These are phyloP conservation scores for Pythium aphanidermatum DNA, from an alignment of 352 stramenopile genomes.

Conservation along the genomic window DNA sequence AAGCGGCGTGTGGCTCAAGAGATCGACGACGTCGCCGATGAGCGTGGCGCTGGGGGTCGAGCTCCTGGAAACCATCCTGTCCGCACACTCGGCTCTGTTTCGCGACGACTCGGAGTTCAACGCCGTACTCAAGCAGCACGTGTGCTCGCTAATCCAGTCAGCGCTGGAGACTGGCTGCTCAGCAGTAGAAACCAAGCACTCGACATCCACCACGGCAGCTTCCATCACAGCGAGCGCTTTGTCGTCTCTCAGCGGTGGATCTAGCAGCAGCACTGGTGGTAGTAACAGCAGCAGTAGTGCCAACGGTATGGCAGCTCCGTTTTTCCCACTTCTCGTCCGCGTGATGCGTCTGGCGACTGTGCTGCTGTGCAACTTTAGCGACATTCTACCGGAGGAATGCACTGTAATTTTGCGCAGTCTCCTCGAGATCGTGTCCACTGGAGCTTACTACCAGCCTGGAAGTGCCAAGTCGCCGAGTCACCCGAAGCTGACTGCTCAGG, in stretches of 20 bases:
- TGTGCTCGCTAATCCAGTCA: conserved; percentile 61
- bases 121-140: conserved; percentile 75
- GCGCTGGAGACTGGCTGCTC: conserved; percentile 65
- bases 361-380: conserved; percentile 71
- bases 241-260: conserved; percentile 12
- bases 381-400: conserved; percentile 56
- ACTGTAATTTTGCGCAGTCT: conserved; percentile 52
- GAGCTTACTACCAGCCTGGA: conserved; percentile 49
- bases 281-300: conserved; percentile 32
- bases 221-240: conserved; percentile 16
- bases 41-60: conserved; percentile 71
- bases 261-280: conserved; percentile 26
- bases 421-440: conserved; percentile 76
- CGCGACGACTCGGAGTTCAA: conserved; percentile 68
- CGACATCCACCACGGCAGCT: conserved; percentile 3
- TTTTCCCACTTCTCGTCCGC: conserved; percentile 78
- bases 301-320: conserved; percentile 20
- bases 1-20: conserved; percentile 81
- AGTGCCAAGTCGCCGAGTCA: conserved; percentile 45
- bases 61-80: conserved; percentile 70
- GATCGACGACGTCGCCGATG: conserved; percentile 67
- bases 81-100: conserved; percentile 56
- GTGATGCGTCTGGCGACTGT: conserved; percentile 78
- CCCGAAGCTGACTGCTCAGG: conserved; percentile 45
- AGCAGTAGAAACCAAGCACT: conserved; percentile 23